Percentiles rank a stretch among this genome's conserved stretches.
phyloP scores from a whole-genome alignment of 202 grass and related monocot species.

The Carex sylvatica region DNA sequence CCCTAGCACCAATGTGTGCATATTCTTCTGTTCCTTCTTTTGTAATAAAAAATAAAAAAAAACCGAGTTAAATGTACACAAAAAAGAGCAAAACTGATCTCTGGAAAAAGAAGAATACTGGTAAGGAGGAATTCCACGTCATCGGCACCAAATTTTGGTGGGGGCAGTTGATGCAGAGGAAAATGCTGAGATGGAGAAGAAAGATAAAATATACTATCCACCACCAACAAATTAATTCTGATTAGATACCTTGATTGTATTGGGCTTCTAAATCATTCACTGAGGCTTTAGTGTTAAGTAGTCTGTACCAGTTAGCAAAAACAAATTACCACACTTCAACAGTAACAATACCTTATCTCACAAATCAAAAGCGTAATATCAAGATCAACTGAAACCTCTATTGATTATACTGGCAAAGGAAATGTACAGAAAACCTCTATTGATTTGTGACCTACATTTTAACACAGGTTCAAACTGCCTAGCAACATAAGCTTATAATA shows the following conservation, averaged over 20 bases:
- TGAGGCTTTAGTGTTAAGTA: too few species aligned
- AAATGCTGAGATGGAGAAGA: too few species aligned
- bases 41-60: background rate
- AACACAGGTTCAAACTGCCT: background rate
- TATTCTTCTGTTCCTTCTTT: background rate
- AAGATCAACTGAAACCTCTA: background rate
- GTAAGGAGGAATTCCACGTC: too few species aligned
- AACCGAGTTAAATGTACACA: background rate
- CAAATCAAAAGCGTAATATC: background rate
- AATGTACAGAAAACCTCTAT: background rate
- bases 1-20: background rate
- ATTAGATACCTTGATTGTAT: background rate
- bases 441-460: background rate
- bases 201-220: background rate
- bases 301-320: too few species aligned
- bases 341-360: background rate
- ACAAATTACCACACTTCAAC: too few species aligned
- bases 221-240: background rate
- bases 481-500: background rate
- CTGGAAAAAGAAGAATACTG: too few species aligned
- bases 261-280: too few species aligned
- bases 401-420: background rate
- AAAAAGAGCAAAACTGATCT: too few species aligned
- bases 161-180: too few species aligned
- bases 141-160: too few species aligned